Conservation (phyloP, 345 rosid species). For the Erucastrum elatum region DNA sequence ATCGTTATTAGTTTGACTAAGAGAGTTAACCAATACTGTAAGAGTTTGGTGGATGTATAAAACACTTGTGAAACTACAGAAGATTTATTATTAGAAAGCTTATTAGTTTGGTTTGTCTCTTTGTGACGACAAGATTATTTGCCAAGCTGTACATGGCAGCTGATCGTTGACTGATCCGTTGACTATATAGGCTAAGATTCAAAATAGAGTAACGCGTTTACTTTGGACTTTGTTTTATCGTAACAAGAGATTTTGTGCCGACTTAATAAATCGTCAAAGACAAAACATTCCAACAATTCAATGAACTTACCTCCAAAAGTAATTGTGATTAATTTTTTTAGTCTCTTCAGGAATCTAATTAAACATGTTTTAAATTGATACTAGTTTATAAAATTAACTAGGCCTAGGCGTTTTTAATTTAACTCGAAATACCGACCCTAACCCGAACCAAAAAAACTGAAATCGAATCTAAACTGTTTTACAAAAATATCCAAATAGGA, state of each 20-base stretch:
- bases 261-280: background rate
- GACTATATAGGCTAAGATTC: background rate
- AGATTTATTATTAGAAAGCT: background rate
- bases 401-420: too few relatives aligned
- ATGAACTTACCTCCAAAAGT: background rate
- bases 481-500: too few relatives aligned
- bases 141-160: conserved; percentile 35
- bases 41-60: conserved; percentile 11
- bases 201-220: conserved; percentile 29
- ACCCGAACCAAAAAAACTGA: too few relatives aligned
- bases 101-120: conserved; percentile 21
- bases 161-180: conserved; percentile 24
- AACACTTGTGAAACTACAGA: background rate
- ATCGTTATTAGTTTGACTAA: too few relatives aligned
- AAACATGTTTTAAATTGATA: background rate
- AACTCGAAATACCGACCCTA: too few relatives aligned
- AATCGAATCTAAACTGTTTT: too few relatives aligned
- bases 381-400: too few relatives aligned
- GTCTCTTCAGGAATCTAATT: background rate
- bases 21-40: too few relatives aligned
- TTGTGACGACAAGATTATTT: conserved; percentile 28
- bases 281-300: background rate
- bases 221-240: background rate
- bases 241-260: background rate
- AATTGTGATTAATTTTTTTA: background rate